A percentile compares a stretch with the other conserved stretches of the same genome.
phyloP scores from a whole-genome alignment of 441 rosid species.

The Brassica balearica region DNA sequence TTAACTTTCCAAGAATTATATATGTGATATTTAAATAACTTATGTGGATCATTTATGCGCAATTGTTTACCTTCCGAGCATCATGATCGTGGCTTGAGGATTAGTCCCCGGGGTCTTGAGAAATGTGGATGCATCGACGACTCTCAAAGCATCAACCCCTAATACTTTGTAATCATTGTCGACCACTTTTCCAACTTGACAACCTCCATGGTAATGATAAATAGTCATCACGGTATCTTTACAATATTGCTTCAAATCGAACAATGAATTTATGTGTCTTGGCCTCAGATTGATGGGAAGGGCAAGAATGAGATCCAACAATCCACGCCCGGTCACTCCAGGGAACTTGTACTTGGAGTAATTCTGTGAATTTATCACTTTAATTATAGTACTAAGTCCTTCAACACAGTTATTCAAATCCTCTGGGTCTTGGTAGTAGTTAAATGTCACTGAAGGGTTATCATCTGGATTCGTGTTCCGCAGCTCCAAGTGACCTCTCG shows the following conservation, averaged over 20 bases:
- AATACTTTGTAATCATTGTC: slow-evolving; percentile 51
- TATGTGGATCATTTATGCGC: neutral
- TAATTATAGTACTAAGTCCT: slow-evolving; percentile 47
- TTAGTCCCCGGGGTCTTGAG: slow-evolving; percentile 57
- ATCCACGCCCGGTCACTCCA: slow-evolving; percentile 23
- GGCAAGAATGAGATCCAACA: slow-evolving; percentile 42
- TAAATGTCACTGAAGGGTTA: slow-evolving; percentile 56
- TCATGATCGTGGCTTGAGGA: slow-evolving; percentile 69
- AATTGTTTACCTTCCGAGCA: slow-evolving; percentile 62
- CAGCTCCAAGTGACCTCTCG: slow-evolving; percentile 52
- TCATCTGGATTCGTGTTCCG: slow-evolving; percentile 46
- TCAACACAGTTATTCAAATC: slow-evolving; percentile 51
- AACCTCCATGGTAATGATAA: slow-evolving; percentile 70
- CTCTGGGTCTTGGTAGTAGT: slow-evolving; percentile 58
- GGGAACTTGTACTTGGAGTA: slow-evolving; percentile 47
- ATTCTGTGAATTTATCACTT: slow-evolving; percentile 46
- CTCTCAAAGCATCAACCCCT: slow-evolving; percentile 54
- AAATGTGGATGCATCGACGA: slow-evolving; percentile 61
- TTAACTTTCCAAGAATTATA: slow-evolving; percentile 4
- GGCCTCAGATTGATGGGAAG: slow-evolving; percentile 53
- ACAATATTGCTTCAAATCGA: slow-evolving; percentile 55
- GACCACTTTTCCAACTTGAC: slow-evolving; percentile 53
- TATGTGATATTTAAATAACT: neutral
- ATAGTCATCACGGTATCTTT: slow-evolving; percentile 58
- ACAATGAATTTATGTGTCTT: slow-evolving; percentile 34